A percentile compares a stretch with the other conserved stretches of the same genome.
These are phyloP conservation scores for Debaryomycetaceae sp. DNA, from an alignment of 1,139 yeast genomes.

Conservation along the genomic window DNA sequence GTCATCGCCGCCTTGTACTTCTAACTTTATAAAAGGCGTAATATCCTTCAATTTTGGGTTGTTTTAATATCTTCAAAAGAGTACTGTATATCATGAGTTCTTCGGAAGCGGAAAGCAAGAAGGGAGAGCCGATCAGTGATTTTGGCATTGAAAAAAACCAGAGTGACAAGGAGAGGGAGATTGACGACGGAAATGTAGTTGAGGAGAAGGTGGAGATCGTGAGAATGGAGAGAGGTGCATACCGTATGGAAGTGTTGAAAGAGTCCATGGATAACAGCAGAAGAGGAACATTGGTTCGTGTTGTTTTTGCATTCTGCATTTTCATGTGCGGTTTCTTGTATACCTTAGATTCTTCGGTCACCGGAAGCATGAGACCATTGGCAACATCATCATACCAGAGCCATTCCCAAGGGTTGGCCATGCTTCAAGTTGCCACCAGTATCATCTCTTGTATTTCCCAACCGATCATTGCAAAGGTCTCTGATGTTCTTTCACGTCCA, in stretches of 20 bases:
- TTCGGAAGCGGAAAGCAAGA: too few species aligned
- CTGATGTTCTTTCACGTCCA: constrained; percentile 28
- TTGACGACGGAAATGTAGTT: neutral
- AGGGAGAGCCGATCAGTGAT: too few species aligned
- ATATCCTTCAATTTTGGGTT: too few species aligned
- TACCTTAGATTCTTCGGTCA: constrained; percentile 34
- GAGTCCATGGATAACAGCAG: constrained; percentile 14
- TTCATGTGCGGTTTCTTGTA: constrained; percentile 34
- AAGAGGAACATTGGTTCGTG: constrained; percentile 6
- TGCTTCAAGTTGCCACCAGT: constrained; percentile 22
- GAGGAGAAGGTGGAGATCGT: neutral
- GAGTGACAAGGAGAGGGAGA: neutral
- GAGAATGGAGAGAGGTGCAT: constrained; percentile 20
- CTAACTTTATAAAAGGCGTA: too few species aligned
- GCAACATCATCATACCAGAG: constrained; percentile 13
- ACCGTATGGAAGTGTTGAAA: constrained; percentile 23
- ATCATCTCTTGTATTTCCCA: constrained; percentile 23
- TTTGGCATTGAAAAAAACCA: neutral
- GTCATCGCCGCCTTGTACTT: too few species aligned
- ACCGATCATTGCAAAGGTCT: constrained; percentile 27
- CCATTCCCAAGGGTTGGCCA: constrained; percentile 1
- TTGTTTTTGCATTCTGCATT: constrained; percentile 15
- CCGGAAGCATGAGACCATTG: constrained; percentile 22
- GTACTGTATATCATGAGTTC: too few species aligned
- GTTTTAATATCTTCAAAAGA: too few species aligned